Evolutionary conservation across 1,139 yeast genomes (phyloP).

Genomic region (Yamadazyma atmosphaerica): DNA sequence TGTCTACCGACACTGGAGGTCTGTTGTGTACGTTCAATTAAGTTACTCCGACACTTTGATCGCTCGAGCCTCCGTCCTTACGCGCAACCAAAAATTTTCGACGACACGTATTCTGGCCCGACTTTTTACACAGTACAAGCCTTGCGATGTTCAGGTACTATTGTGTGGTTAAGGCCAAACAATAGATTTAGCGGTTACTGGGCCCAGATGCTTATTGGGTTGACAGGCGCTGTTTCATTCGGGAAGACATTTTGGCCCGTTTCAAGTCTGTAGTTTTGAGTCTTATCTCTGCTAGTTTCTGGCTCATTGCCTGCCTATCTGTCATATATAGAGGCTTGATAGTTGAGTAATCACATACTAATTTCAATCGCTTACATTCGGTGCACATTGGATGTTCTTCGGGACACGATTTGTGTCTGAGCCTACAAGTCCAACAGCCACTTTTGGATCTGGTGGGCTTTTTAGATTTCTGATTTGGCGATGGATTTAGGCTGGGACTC

Average conservation of each 20-base stretch:
- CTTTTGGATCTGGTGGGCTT: slow-evolving; percentile 34
- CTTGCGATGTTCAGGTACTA: not conserved
- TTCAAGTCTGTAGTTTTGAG: slow-evolving; percentile 28
- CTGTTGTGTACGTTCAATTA: too few species aligned
- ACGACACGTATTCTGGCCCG: too few species aligned
- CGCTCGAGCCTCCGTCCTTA: too few species aligned
- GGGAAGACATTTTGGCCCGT: slow-evolving; percentile 7
- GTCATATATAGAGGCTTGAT: slow-evolving; percentile 58
- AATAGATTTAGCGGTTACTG: too few species aligned
- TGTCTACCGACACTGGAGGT: too few species aligned
- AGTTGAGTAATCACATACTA: slow-evolving; percentile 45
- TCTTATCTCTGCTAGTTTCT: slow-evolving; percentile 52
- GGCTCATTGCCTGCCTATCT: slow-evolving; percentile 34
- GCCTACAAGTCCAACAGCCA: slow-evolving; percentile 72
- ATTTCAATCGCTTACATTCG: slow-evolving; percentile 52
- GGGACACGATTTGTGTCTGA: slow-evolving; percentile 65
- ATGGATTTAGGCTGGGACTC: not conserved
- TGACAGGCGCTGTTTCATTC: not conserved
- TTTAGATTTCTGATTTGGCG: not conserved
- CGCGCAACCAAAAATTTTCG: too few species aligned
- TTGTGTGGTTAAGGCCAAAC: too few species aligned
- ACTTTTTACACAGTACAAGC: too few species aligned
- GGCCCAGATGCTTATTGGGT: not conserved
- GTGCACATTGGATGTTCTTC: slow-evolving; percentile 59
- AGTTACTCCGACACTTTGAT: too few species aligned